A percentile compares a stretch with the other conserved stretches of the same genome.
phyloP scores from a whole-genome alignment of 2,329 filamentous ascomycete species.

The Leptographium procerum region DNA sequence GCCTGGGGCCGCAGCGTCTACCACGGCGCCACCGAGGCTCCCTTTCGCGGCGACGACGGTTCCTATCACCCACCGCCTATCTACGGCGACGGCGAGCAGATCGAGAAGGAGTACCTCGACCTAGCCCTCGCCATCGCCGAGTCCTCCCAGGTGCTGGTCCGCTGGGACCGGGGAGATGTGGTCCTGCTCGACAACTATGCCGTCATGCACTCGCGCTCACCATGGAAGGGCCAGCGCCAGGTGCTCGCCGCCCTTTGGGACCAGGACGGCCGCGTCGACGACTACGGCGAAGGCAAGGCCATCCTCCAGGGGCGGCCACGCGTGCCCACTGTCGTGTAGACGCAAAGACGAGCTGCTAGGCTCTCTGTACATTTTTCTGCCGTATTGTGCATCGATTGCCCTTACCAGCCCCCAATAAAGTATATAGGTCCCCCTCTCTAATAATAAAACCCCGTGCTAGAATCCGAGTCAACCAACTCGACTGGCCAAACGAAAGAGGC shows the following conservation, averaged over 20 bases:
- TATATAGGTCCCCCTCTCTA: no score
- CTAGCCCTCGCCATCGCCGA: background rate
- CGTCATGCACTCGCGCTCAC: conserved; percentile 16
- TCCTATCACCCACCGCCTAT: conserved; percentile 1
- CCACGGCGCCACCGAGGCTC: conserved; percentile 7
- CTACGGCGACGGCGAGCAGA: conserved; percentile 15
- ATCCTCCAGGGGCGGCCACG: background rate
- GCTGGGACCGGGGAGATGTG: conserved; percentile 10
- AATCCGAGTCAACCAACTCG: no score
- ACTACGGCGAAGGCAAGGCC: background rate
- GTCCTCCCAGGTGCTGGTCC: background rate
- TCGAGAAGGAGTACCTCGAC: conserved; percentile 15
- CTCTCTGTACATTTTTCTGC: no score
- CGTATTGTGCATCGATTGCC: no score
- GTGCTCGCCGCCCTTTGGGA: conserved; percentile 3
- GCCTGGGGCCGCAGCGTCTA: conserved; percentile 4
- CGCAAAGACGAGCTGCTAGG: background rate
- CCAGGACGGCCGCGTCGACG: background rate
- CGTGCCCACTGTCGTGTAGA: background rate
- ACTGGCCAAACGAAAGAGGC: no score
- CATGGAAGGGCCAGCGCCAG: conserved; percentile 8
- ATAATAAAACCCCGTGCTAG: no score
- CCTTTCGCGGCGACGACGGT: conserved; percentile 1
- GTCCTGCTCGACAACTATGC: conserved; percentile 16
- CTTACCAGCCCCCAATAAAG: no score